Conservation (phyloP, 2,329 filamentous ascomycete genomes). For the Lachnellula subtilissima region DNA sequence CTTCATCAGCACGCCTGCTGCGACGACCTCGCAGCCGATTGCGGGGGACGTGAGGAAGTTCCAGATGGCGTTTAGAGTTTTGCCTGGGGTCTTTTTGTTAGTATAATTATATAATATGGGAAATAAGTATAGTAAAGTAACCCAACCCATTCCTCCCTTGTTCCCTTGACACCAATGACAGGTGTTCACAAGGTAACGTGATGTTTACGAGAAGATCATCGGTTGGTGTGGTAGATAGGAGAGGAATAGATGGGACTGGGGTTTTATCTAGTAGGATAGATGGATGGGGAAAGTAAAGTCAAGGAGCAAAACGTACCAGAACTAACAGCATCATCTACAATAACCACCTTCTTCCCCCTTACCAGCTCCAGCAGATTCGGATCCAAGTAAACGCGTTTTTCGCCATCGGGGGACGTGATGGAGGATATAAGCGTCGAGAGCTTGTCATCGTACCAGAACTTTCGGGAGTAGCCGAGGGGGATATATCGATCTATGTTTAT, state of each 20-base stretch:
- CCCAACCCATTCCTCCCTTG: too few relatives aligned
- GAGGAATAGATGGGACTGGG: too few relatives aligned
- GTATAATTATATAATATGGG: neutral
- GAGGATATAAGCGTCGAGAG: conserved; percentile 24
- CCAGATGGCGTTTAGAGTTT: conserved; percentile 25
- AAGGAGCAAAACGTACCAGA: conserved; percentile 9
- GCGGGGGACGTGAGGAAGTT: conserved; percentile 22
- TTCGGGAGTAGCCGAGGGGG: conserved; percentile 27
- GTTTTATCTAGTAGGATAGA: neutral
- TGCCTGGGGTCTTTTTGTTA: conserved; percentile 3
- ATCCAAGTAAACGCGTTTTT: conserved; percentile 25
- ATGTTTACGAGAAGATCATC: too few relatives aligned
- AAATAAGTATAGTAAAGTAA: too few relatives aligned
- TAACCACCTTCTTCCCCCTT: conserved; percentile 15
- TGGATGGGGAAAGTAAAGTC: neutral
- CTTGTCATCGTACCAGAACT: conserved; percentile 27
- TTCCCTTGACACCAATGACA: too few relatives aligned
- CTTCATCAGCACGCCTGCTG: conserved; percentile 26
- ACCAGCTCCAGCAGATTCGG: conserved; percentile 22
- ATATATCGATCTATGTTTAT: conserved; percentile 20
- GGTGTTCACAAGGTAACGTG: too few relatives aligned
- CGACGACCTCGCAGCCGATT: conserved; percentile 16
- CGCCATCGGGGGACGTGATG: conserved; percentile 23
- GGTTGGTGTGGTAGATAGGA: too few relatives aligned
- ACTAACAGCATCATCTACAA: conserved; percentile 28